Evolutionary conservation across 78 protist species (phyloP).

Genomic region (Dictyostelium purpureum): DNA sequence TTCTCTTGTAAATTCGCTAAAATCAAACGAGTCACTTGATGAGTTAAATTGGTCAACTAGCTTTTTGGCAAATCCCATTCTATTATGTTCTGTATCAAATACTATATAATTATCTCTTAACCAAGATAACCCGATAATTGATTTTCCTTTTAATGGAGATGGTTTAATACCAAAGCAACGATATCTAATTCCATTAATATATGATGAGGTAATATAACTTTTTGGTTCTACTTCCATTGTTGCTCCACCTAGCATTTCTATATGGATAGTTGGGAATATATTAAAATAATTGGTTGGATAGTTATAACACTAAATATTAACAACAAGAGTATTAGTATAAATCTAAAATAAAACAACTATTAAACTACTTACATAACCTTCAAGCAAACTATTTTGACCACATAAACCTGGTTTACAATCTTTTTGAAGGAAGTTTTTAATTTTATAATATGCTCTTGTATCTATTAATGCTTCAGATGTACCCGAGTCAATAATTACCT

Average conservation of each 20-base stretch:
- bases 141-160: slow-evolving; percentile 36
- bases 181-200: slow-evolving; percentile 3
- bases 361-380: slow-evolving; percentile 39
- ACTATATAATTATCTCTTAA: slow-evolving; percentile 63
- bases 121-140: slow-evolving; percentile 70
- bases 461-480: slow-evolving; percentile 39
- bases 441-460: background rate
- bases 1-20: no score
- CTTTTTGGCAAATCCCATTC: slow-evolving; percentile 62
- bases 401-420: slow-evolving; percentile 23
- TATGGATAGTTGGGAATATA: slow-evolving; percentile 23
- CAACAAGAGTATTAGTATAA: no score
- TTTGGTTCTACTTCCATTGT: background rate
- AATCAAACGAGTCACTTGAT: no score
- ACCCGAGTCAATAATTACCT: slow-evolving; percentile 49
- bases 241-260: slow-evolving; percentile 40
- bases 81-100: slow-evolving; percentile 75
- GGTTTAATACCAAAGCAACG: slow-evolving; percentile 42
- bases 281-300: background rate
- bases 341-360: background rate
- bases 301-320: slow-evolving; percentile 13
- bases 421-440: background rate
- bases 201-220: background rate
- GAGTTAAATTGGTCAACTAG: background rate
- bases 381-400: slow-evolving; percentile 30